Conservation (phyloP, 2,329 filamentous ascomycete genomes). For the Alternaria triticina region DNA sequence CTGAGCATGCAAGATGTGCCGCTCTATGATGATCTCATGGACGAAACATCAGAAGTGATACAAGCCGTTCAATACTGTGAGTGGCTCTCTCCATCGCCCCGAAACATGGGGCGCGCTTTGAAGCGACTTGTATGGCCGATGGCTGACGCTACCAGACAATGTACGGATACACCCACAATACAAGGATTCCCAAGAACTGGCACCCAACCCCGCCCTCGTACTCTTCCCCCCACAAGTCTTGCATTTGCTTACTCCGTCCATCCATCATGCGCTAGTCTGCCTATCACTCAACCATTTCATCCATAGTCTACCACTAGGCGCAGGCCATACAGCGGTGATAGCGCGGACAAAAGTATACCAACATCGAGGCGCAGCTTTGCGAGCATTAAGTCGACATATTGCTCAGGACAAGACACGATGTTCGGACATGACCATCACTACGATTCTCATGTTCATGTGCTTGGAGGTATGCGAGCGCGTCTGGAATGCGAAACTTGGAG, state of each 20-base stretch:
- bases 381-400: constrained; percentile 30
- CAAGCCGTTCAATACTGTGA: constrained; percentile 43
- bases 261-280: constrained; percentile 38
- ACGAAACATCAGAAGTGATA: constrained; percentile 37
- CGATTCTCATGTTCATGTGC: constrained; percentile 38
- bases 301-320: constrained; percentile 18
- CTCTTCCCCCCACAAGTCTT: constrained; percentile 32
- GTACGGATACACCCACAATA: constrained; percentile 28
- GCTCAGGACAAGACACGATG: constrained; percentile 30
- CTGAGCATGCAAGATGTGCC: constrained; percentile 31
- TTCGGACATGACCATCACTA: constrained; percentile 34
- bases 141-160: constrained; percentile 30
- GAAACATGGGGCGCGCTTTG: neutral
- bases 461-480: constrained; percentile 28
- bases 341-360: constrained; percentile 27
- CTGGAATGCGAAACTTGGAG: neutral
- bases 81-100: neutral
- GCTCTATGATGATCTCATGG: constrained; percentile 24
- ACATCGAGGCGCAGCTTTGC: constrained; percentile 38
- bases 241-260: constrained; percentile 36
- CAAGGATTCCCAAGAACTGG: constrained; percentile 21
- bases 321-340: constrained; percentile 17
- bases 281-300: constrained; percentile 35
- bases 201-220: constrained; percentile 36
- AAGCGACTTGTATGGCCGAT: neutral